A percentile compares a stretch with the other conserved stretches of the same genome.
Evolutionary conservation across 345 rosid species (phyloP).

Genomic region (Lumnitzera littorea): DNA sequence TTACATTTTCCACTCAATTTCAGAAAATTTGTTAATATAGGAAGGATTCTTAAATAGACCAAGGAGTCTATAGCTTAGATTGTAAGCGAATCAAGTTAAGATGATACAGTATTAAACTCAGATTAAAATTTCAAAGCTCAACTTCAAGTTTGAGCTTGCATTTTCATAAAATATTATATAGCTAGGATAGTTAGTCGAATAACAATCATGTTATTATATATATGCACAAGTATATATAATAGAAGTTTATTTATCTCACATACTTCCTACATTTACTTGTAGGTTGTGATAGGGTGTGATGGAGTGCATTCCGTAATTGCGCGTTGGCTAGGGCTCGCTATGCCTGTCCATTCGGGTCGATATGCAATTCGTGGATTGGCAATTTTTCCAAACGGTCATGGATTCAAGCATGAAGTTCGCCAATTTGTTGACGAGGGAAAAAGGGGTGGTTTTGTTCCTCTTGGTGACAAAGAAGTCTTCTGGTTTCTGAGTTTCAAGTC

Average conservation of each 20-base stretch:
- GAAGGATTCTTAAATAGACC: no score
- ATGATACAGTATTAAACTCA: no score
- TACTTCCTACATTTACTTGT: neutral
- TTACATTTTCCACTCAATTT: neutral
- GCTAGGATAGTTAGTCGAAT: no score
- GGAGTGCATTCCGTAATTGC: constrained; percentile 32
- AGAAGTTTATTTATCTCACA: neutral
- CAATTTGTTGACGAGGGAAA: constrained; percentile 22
- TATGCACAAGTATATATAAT: neutral
- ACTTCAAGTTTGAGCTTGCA: no score
- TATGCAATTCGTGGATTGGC: constrained; percentile 24
- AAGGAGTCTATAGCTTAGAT: no score
- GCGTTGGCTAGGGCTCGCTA: constrained; percentile 24
- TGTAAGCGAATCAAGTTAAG: no score
- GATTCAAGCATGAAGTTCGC: constrained; percentile 2
- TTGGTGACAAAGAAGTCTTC: constrained; percentile 25
- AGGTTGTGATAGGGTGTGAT: constrained; percentile 37
- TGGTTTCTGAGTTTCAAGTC: constrained; percentile 14
- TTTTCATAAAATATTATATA: no score
- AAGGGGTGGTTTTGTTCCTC: constrained; percentile 22
- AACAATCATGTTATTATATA: neutral
- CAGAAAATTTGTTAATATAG: neutral
- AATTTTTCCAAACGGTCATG: constrained; percentile 28
- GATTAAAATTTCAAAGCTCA: no score
- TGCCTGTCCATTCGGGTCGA: constrained; percentile 21